A percentile compares a stretch with the other conserved stretches of the same genome.
These are phyloP conservation scores for Solanum pennellii DNA, from an alignment of 257 asterid species.

Conservation along the genomic window DNA sequence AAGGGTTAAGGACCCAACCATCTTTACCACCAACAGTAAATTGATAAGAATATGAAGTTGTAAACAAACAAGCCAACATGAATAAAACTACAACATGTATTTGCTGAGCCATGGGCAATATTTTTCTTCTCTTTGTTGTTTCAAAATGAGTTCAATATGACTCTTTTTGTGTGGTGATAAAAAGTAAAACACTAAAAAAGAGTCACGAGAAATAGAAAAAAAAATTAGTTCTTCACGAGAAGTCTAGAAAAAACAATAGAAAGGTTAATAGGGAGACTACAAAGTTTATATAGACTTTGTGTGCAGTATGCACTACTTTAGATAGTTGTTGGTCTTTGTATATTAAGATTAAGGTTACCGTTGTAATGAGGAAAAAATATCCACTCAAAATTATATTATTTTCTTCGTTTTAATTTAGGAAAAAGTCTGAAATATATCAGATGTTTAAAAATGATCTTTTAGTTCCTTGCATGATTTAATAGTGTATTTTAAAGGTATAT, in stretches of 20 bases:
- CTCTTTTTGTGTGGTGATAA: neutral
- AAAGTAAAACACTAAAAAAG: neutral
- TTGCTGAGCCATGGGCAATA: neutral
- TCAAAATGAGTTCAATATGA: neutral
- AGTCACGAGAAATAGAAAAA: neutral
- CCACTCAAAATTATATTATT: neutral
- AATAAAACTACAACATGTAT: neutral
- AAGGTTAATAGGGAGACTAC: neutral
- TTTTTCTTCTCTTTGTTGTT: neutral
- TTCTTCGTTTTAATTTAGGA: neutral
- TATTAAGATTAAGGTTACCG: neutral
- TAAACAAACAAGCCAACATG: conserved; percentile 1
- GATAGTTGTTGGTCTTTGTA: neutral
- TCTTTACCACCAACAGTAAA: conserved; percentile 38
- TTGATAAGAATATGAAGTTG: conserved; percentile 19
- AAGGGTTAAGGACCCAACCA: conserved; percentile 54
- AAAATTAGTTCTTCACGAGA: neutral
- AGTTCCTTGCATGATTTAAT: accelerated
- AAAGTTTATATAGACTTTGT: neutral
- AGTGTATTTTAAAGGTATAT: too few relatives aligned
- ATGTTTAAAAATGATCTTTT: too few relatives aligned
- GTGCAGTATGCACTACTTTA: neutral
- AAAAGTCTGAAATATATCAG: too few relatives aligned
- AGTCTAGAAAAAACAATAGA: neutral
- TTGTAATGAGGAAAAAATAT: neutral